phyloP scores from a whole-genome alignment of 768 basidiomycete genomes.

The Lenzites betulinus region DNA sequence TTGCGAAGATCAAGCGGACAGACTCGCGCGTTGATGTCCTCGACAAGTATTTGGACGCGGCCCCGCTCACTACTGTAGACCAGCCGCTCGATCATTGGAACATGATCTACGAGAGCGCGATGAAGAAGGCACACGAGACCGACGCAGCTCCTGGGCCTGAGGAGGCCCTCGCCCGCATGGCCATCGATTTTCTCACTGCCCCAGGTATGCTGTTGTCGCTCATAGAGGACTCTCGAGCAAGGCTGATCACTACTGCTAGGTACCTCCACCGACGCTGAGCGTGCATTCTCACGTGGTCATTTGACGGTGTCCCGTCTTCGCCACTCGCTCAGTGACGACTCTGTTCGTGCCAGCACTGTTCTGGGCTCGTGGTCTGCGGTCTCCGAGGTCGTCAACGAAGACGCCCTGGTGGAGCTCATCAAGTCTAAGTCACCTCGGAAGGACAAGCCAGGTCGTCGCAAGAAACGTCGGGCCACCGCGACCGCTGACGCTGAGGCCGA shows the following conservation, averaged over 20 bases:
- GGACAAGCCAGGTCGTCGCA: too few relatives aligned
- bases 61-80: too few relatives aligned
- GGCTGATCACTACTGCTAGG: conserved; percentile 28
- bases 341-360: conserved; percentile 26
- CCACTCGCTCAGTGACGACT: conserved; percentile 31
- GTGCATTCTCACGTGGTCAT: conserved; percentile 33
- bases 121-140: not conserved
- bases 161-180: conserved; percentile 2
- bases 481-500: too few relatives aligned
- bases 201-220: conserved; percentile 17
- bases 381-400: conserved; percentile 16
- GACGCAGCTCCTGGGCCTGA: too few relatives aligned
- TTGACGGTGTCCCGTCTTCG: conserved; percentile 32
- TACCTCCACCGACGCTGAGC: conserved; percentile 33
- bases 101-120: too few relatives aligned
- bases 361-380: conserved; percentile 30
- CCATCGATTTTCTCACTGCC: conserved; percentile 11
- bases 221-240: not conserved
- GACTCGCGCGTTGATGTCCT: too few relatives aligned
- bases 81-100: too few relatives aligned
- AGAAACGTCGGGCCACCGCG: too few relatives aligned
- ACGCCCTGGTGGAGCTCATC: not conserved
- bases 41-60: too few relatives aligned
- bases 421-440: too few relatives aligned
- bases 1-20: too few relatives aligned